Percentiles rank a stretch among this genome's conserved stretches.
phyloP scores from a whole-genome alignment of 768 basidiomycete genomes.

The Hemileccinum impolitum region DNA sequence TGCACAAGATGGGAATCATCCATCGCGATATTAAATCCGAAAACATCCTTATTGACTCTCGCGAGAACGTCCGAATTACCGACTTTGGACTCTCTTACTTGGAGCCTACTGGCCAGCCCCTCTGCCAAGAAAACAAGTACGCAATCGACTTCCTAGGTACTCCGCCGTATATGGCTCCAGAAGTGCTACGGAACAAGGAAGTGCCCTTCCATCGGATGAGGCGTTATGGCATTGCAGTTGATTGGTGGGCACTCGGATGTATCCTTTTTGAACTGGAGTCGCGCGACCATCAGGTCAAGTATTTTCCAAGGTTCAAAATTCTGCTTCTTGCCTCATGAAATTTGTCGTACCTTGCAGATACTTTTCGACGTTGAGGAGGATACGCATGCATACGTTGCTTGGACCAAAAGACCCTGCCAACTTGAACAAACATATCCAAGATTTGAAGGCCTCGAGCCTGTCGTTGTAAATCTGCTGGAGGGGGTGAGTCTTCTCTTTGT shows the following conservation, averaged over 20 bases:
- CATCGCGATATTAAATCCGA: constrained; percentile 70
- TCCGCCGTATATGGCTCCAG: constrained; percentile 39
- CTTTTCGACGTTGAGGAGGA: constrained; percentile 30
- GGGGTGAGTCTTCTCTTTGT: constrained; percentile 23
- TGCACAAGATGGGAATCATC: constrained; percentile 61
- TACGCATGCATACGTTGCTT: constrained; percentile 21
- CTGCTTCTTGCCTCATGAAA: neutral
- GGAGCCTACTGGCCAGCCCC: constrained; percentile 1
- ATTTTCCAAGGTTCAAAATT: neutral
- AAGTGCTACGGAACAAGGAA: constrained; percentile 32
- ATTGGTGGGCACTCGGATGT: constrained; percentile 44
- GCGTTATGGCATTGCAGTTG: constrained; percentile 32
- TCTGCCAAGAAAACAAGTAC: constrained; percentile 16
- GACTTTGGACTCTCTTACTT: constrained; percentile 40
- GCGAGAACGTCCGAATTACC: constrained; percentile 38
- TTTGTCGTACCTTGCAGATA: constrained; percentile 17
- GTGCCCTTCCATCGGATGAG: constrained; percentile 3
- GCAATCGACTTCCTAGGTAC: constrained; percentile 33
- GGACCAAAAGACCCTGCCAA: constrained; percentile 6
- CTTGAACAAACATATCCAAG: constrained; percentile 21
- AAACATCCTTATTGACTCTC: constrained; percentile 57
- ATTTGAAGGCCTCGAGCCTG: constrained; percentile 19
- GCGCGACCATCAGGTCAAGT: constrained; percentile 22
- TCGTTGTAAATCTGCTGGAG: constrained; percentile 26
- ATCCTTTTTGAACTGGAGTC: constrained; percentile 38